phyloP scores from a whole-genome alignment of 495 filamentous ascomycete species.

The Aspergillus taichungensis region DNA sequence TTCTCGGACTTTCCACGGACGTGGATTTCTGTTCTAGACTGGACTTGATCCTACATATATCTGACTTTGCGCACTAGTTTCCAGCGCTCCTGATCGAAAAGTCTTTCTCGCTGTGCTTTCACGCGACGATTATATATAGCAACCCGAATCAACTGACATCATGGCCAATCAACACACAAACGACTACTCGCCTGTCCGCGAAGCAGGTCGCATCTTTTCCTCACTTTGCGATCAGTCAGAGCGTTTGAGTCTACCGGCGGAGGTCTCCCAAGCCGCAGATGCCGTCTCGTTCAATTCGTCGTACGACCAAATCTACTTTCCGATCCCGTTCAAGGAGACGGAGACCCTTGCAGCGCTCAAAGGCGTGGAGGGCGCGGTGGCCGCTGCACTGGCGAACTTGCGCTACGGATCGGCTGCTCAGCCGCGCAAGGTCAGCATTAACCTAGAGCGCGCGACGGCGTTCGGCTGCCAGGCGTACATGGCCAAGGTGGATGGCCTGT shows the following conservation, averaged over 20 bases:
- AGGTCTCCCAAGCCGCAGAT: conserved; percentile 26
- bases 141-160: background rate
- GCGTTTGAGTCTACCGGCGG: conserved; percentile 26
- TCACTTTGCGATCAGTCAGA: conserved; percentile 33
- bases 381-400: conserved; percentile 53
- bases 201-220: conserved; percentile 36
- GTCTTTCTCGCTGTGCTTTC: too few relatives aligned
- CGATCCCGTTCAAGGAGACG: conserved; percentile 63
- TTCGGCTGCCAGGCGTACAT: conserved; percentile 69
- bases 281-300: conserved; percentile 33
- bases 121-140: background rate
- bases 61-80: background rate
- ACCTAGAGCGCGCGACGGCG: conserved; percentile 53
- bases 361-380: conserved; percentile 59
- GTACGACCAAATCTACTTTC: conserved; percentile 42
- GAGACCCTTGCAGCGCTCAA: conserved; percentile 61
- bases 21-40: background rate
- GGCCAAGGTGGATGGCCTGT: conserved; percentile 59
- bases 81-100: background rate
- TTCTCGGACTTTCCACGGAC: conserved; percentile 9
- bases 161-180: background rate
- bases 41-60: background rate
- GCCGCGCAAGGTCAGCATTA: conserved; percentile 44
- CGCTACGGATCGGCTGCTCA: conserved; percentile 30
- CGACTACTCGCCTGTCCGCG: conserved; percentile 31